Evolutionary conservation across 192 early-diverging fungal species (phyloP), one percentile per base, ranked within the genome.

Genomic region (Bifiguratus adelaidae): DNA sequence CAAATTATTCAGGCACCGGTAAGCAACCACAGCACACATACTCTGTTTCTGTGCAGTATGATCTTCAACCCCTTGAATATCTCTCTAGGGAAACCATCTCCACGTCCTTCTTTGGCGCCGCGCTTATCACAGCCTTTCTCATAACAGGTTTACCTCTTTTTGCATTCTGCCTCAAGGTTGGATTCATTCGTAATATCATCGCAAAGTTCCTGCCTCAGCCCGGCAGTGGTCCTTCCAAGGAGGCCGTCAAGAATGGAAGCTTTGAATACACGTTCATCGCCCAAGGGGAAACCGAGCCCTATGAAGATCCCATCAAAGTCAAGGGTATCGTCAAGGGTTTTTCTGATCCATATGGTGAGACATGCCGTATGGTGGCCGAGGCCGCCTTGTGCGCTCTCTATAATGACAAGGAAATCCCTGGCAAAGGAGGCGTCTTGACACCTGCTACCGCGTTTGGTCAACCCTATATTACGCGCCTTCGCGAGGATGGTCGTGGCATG

Each of bases 381-480:
- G 65, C 81, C 23, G 89, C 88, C 0, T 61, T 92, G 15, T 82
- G 76, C 40, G 50, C 92, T 40, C 74, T 82, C 6, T 57, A 83
- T 35, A 69, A 80, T 24, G 61, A 72, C 13, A 64, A 75, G 32
- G 28, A 58, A 1, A 37, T 73, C 7, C 70, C 76, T 44, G 56
- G 73, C 21, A 71, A 67, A 37, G 84, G 82, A 4, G 92, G 89
- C 32, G 72, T 95, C 5, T 63, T 87, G 25, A 88, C 92, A 18
- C 80, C 88, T 16, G 81, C 84, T 5, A 71, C 74, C 35, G 80
- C 82, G n/a, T 83, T 91, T 74, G 89, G 92, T 28, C 23, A 74
- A 18, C 70, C 74, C 0, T 56, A 91, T 43, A 60, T 90, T 1
- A 52, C 70, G 19, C 65, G 89, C 18, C 61, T 91, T 48, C 66